These are phyloP conservation scores for Solanum acaule DNA, from an alignment of 257 asterid species.

Conservation along the genomic window DNA sequence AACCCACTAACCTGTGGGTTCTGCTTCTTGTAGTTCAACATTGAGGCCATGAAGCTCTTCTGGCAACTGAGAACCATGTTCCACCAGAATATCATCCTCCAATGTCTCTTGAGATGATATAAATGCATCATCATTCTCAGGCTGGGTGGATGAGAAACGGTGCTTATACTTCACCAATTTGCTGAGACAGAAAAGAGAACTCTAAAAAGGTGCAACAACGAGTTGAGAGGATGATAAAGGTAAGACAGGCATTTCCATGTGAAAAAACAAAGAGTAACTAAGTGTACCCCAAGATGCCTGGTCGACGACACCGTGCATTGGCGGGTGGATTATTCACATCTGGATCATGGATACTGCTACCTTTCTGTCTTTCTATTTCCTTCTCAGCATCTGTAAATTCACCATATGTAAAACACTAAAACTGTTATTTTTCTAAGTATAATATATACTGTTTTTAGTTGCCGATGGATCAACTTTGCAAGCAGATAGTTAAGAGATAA, in stretches of 20 bases:
- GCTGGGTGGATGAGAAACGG: conserved; percentile 26
- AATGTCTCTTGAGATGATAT: conserved; percentile 35
- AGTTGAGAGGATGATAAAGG: not conserved
- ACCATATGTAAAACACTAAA: not conserved
- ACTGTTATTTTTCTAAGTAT: not conserved
- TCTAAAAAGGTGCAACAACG: not conserved
- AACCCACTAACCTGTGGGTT: conserved; percentile 44
- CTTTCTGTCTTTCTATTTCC: conserved; percentile 66
- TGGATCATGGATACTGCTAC: conserved; percentile 24
- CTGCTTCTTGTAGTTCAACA: conserved; percentile 32
- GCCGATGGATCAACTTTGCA: not conserved
- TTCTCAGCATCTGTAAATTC: conserved; percentile 51
- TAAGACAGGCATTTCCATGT: not conserved
- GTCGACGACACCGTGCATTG: conserved; percentile 43
- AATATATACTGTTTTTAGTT: not conserved
- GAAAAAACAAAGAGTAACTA: not conserved
- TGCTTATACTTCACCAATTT: conserved; percentile 44
- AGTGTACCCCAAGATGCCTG: conserved; percentile 65
- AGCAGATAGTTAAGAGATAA: not conserved
- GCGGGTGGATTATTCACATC: conserved; percentile 25
- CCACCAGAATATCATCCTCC: conserved; percentile 20
- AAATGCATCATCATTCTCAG: conserved; percentile 32
- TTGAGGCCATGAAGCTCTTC: conserved; percentile 14
- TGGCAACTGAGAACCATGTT: conserved; percentile 20
- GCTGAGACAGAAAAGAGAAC: conserved; percentile 24